phyloP scores from a whole-genome alignment of 352 stramenopile genomes.

The Phytopythium aichiense region DNA sequence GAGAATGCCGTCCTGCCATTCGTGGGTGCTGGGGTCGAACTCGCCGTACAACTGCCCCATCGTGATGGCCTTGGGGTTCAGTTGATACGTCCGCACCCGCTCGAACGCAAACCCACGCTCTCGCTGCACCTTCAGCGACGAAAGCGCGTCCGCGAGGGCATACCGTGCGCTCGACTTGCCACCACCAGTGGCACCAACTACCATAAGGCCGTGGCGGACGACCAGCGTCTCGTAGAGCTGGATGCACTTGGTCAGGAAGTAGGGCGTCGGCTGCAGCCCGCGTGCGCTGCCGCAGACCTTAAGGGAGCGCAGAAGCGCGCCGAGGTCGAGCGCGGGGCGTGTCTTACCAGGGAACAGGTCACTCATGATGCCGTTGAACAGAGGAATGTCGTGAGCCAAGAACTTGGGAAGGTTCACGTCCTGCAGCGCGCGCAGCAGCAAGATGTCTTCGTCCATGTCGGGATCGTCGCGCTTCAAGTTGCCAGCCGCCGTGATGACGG shows the following conservation, averaged over 20 bases:
- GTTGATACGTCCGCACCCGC: constrained; percentile 76
- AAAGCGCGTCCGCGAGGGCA: constrained; percentile 86
- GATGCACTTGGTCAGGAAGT: constrained; percentile 92
- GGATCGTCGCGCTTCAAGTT: constrained; percentile 94
- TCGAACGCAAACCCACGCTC: constrained; percentile 84
- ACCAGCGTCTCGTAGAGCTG: constrained; percentile 95
- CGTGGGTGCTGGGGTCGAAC: constrained; percentile 94
- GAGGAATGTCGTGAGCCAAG: constrained; percentile 91
- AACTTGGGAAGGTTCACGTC: constrained; percentile 97
- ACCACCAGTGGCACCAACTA: constrained; percentile 91
- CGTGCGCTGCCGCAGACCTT: constrained; percentile 86
- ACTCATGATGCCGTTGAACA: constrained; percentile 94
- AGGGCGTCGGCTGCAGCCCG: constrained; percentile 83
- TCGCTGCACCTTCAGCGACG: constrained; percentile 75
- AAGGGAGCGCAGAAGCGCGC: constrained; percentile 76
- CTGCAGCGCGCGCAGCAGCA: constrained; percentile 90
- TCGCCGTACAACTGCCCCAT: constrained; percentile 96
- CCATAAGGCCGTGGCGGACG: constrained; percentile 94
- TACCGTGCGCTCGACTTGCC: constrained; percentile 89
- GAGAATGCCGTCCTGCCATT: constrained; percentile 94
- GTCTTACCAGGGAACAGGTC: constrained; percentile 92
- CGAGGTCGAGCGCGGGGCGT: constrained; percentile 89
- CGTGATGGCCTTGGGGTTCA: constrained; percentile 96
- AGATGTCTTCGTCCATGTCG: constrained; percentile 91
- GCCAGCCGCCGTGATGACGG: constrained; percentile 91